Percentiles rank a stretch among this genome's conserved stretches.
Evolutionary conservation across 2,329 filamentous ascomycete species (phyloP).

Genomic region (Talaromyces sp.): DNA sequence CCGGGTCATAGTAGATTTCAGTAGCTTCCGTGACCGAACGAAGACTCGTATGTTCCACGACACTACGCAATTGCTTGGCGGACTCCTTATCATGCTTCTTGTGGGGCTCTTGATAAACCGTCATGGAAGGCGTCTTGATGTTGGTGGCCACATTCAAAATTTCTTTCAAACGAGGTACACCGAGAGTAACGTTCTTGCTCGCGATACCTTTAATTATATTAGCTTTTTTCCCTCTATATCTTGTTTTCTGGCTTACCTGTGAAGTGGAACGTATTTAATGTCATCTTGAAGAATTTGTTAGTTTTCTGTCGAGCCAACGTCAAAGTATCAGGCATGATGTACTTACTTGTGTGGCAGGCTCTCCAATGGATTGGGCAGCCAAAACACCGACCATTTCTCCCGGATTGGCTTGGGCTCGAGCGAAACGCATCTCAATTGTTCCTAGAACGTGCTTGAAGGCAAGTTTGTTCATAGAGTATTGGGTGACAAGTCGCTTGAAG

Average conservation of each 20-base stretch:
- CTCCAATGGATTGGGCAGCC: conserved; percentile 96
- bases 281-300: conserved; percentile 57
- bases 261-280: conserved; percentile 98
- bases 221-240: too few relatives aligned
- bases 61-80: conserved; percentile 79
- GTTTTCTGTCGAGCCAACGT: too few relatives aligned
- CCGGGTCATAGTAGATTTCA: conserved; percentile 96
- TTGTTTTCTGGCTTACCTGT: too few relatives aligned
- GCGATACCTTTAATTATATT: too few relatives aligned
- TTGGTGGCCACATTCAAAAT: conserved; percentile 97
- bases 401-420: conserved; percentile 76
- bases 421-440: conserved; percentile 83
- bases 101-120: conserved; percentile 69
- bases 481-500: conserved; percentile 85
- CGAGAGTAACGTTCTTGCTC: conserved; percentile 91
- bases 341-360: conserved; percentile 75
- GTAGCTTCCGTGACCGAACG: conserved; percentile 86
- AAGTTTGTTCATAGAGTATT: conserved; percentile 80
- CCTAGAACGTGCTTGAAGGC: conserved; percentile 90
- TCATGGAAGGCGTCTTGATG: conserved; percentile 98
- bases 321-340: too few relatives aligned
- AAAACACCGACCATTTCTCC: conserved; percentile 99
- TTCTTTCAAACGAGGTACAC: conserved; percentile 98
- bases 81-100: conserved; percentile 64
- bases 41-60: conserved; percentile 90